Conservation (phyloP, 306 rosid species). For the Erythrophleum fordii region DNA sequence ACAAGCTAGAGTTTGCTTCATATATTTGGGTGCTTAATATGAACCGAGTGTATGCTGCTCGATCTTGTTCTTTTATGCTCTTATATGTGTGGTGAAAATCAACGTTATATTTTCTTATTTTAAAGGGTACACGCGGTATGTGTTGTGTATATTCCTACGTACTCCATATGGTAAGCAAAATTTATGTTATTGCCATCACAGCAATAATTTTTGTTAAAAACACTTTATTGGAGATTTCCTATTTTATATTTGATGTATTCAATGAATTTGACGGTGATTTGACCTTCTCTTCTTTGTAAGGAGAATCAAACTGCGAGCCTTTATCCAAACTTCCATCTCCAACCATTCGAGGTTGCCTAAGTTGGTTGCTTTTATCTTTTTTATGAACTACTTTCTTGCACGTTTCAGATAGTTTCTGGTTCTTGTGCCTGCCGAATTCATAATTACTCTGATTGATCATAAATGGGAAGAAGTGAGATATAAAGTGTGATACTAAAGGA, state of each 20-base stretch:
- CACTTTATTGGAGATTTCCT: background rate
- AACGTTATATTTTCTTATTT: background rate
- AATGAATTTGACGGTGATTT: background rate
- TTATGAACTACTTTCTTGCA: background rate
- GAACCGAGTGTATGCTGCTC: background rate
- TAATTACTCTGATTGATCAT: background rate
- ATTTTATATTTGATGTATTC: background rate
- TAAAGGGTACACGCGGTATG: background rate
- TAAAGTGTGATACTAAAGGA: background rate
- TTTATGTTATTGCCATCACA: background rate
- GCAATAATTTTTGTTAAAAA: background rate
- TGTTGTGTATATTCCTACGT: background rate
- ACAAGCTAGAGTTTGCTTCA: background rate
- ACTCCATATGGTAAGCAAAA: background rate
- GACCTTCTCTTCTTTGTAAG: background rate
- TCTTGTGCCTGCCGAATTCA: constrained; percentile 13
- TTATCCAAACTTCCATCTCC: background rate
- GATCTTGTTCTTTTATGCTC: constrained; percentile 13
- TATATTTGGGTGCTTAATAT: background rate
- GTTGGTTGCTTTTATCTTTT: background rate
- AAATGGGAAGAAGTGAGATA: background rate
- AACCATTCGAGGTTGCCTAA: background rate
- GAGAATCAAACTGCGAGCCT: background rate
- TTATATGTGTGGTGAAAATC: background rate
- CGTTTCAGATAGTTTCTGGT: background rate